These are phyloP conservation scores for Thinopyrum obtusiflorum DNA, from an alignment of 202 grass and related monocot species.

Conservation along the genomic window DNA sequence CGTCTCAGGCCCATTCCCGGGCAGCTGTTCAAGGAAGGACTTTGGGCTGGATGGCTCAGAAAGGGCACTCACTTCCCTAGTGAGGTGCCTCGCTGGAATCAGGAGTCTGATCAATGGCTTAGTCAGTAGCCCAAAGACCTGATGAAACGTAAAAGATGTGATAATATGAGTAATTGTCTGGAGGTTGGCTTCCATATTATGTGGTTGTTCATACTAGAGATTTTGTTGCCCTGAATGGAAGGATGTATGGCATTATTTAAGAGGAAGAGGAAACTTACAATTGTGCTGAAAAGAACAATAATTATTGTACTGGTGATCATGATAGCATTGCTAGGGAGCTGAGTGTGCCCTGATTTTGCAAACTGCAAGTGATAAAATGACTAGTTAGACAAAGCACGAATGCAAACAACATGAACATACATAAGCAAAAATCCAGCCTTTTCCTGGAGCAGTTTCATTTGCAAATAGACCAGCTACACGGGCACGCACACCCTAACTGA, in stretches of 20 bases:
- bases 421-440: not conserved
- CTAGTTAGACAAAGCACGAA: conserved; percentile 3
- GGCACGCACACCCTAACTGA: not conserved
- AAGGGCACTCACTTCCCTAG: conserved; percentile 43
- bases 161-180: not conserved
- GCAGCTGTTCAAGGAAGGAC: conserved; percentile 52
- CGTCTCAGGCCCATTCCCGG: conserved; percentile 18
- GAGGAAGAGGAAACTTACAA: conserved; percentile 48
- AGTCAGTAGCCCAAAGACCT: conserved; percentile 90
- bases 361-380: conserved; percentile 47
- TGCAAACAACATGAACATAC: not conserved
- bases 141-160: conserved; percentile 13
- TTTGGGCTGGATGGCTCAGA: conserved; percentile 72
- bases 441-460: not conserved
- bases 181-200: not conserved
- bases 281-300: conserved; percentile 83
- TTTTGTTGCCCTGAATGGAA: not conserved
- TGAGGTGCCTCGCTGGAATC: conserved; percentile 44
- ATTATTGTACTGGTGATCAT: conserved; percentile 95
- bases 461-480: conserved; percentile 3
- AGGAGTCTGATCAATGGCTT: conserved; percentile 70
- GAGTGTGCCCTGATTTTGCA: conserved; percentile 77
- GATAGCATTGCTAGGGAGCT: conserved; percentile 77
- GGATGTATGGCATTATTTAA: not conserved
- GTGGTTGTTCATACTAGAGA: not conserved